phyloP scores from a whole-genome alignment of 257 asterid species.

The Gentiana dahurica region DNA sequence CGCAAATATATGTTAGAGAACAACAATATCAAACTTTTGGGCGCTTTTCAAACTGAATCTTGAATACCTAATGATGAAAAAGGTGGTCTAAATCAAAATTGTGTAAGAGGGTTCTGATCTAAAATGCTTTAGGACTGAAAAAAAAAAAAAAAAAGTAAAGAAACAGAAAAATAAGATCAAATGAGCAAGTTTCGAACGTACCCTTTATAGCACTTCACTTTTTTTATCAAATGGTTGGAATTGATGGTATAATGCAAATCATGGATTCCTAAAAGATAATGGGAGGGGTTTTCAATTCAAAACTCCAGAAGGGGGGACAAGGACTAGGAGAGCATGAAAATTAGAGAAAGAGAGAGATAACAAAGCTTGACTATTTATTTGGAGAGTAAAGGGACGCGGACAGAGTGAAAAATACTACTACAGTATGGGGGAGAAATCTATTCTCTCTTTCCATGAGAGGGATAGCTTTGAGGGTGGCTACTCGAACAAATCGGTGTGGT shows the following conservation, averaged over 20 bases:
- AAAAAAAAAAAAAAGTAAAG: conserved; percentile 15
- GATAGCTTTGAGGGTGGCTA: conserved; percentile 21
- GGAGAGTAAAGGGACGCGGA: conserved; percentile 12
- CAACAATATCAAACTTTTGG: conserved; percentile 12
- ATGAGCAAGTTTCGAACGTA: conserved; percentile 34
- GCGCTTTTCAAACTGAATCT: conserved; percentile 10
- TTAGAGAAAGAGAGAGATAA: conserved; percentile 15
- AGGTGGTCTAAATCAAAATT: conserved; percentile 11
- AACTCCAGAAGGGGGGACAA: conserved; percentile 55
- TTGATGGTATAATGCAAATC: conserved; percentile 56
- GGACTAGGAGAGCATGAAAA: conserved; percentile 17
- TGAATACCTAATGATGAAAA: conserved; percentile 12
- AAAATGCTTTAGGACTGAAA: conserved; percentile 26
- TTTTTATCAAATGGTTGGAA: conserved; percentile 8
- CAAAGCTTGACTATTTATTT: conserved; percentile 20
- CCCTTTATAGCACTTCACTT: conserved; percentile 23
- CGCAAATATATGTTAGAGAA: conserved; percentile 18
- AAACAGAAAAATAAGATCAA: conserved; percentile 1
- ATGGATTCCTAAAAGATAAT: conserved; percentile 25
- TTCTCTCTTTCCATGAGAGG: conserved; percentile 45
- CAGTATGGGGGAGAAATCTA: conserved; percentile 14
- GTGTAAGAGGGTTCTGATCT: conserved; percentile 15
- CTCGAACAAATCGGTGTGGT: conserved; percentile 11
- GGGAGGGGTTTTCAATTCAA: conserved; percentile 41
- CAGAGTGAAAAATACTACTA: conserved; percentile 3